Evolutionary conservation across 495 filamentous ascomycete genomes (phyloP), one percentile per base, ranked within the genome.

Genomic region (Pseudevernia furfuracea): DNA sequence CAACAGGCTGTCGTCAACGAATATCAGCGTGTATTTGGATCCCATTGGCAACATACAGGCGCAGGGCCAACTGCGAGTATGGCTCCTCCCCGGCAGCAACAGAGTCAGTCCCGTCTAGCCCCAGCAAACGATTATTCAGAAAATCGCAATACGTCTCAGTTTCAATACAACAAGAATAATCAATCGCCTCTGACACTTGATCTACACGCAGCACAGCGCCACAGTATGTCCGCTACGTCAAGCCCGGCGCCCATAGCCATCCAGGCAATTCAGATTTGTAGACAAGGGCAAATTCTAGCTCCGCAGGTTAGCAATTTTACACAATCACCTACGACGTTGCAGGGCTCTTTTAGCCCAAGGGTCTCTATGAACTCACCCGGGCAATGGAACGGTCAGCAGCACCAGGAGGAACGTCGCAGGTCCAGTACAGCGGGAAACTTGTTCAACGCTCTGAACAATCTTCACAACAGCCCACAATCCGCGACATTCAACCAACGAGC

Each of bases 1-100:
- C 55, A 59, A 36, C 55, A 59, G 28, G n/a, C 55, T 30, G 34
- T 64, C 9, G 39, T 64, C 14, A 48, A 59, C 5, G 62, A 38
- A 19, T 64, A 64, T 53, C 56, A 64, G n/a, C 41, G 30, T 3
- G n/a, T 37, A 37, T 7, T 63, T 2, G 49, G 11, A 28, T 44
- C 41, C 11, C 61, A 63, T 32, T 10, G 28, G 41, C 23, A 21
- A 44, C 61, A 63, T 34, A 34, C 32, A 19, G 9, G 5, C 8
- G 28, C 11, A 60, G 39, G 14, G n/a, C 15, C 38, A 19, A 43
- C n/a, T 17, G 21, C 28, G 21, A 48, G 19, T 43, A 48, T 58
- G 41, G 52, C 25, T 17, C 52, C 61, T 41, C 52, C 30, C 19
- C 38, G 25, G 36, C 21, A 28, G n/a, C 39, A 44, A 44, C 11